Evolutionary conservation across 2,329 filamentous ascomycete genomes (phyloP).

Genomic region (Apiospora kogelbergensis): DNA sequence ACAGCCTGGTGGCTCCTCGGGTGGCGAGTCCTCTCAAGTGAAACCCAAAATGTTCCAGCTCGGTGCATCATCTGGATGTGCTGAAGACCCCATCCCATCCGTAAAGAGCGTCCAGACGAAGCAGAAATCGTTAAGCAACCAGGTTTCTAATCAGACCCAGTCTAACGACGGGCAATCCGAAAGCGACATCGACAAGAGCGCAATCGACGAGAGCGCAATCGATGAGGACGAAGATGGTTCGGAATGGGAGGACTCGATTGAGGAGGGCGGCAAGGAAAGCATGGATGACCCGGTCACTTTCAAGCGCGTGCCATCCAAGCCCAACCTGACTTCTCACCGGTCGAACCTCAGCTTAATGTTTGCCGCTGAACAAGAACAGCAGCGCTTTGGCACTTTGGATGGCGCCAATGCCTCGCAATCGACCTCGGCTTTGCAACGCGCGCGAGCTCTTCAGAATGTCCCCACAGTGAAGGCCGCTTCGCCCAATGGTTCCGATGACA

Average conservation of each 20-base stretch:
- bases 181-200: conserved; percentile 52
- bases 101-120: conserved; percentile 67
- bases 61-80: conserved; percentile 60
- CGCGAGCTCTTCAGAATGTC: conserved; percentile 49
- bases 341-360: conserved; percentile 91
- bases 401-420: conserved; percentile 65
- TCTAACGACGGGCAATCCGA: conserved; percentile 52
- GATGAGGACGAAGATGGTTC: conserved; percentile 66
- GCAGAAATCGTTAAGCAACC: conserved; percentile 77
- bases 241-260: conserved; percentile 67
- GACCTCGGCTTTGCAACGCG: conserved; percentile 67
- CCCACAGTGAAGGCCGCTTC: conserved; percentile 45
- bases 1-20: conserved; percentile 72
- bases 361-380: conserved; percentile 46
- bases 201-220: conserved; percentile 74
- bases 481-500: conserved; percentile 61
- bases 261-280: conserved; percentile 81
- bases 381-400: conserved; percentile 40
- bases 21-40: conserved; percentile 69
- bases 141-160: conserved; percentile 65
- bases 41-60: conserved; percentile 50
- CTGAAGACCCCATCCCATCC: conserved; percentile 74
- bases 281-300: conserved; percentile 80
- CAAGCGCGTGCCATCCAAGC: conserved; percentile 85
- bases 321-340: conserved; percentile 79